Evolutionary conservation across 805 yeast genomes (phyloP).

Genomic region (Myxozyma mucilagina): DNA sequence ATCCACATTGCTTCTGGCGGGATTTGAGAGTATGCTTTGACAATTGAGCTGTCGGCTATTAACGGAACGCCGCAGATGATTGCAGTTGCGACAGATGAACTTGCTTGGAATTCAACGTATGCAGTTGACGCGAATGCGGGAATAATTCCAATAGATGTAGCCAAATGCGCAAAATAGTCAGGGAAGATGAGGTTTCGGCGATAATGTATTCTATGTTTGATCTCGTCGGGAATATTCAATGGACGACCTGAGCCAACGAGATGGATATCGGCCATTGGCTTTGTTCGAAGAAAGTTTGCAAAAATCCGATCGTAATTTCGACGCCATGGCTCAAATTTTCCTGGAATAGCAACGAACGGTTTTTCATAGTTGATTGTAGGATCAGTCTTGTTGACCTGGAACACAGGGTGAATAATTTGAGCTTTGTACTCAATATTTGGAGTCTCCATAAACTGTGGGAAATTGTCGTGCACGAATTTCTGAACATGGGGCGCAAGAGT

Average conservation of each 20-base stretch:
- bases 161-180: constrained; percentile 21
- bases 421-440: constrained; percentile 10
- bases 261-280: constrained; percentile 18
- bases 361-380: not conserved
- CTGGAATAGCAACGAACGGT: constrained; percentile 30
- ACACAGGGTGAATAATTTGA: constrained; percentile 23
- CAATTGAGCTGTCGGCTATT: constrained; percentile 17
- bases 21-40: constrained; percentile 22
- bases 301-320: constrained; percentile 27
- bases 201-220: constrained; percentile 8
- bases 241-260: constrained; percentile 26
- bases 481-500: constrained; percentile 28
- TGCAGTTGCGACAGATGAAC: constrained; percentile 28
- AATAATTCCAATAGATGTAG: constrained; percentile 18
- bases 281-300: constrained; percentile 7
- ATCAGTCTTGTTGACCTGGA: constrained; percentile 4
- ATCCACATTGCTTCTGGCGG: constrained; percentile 27
- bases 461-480: constrained; percentile 14
- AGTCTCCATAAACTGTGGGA: constrained; percentile 20
- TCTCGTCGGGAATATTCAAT: constrained; percentile 11
- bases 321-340: constrained; percentile 31
- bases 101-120: constrained; percentile 24
- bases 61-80: constrained; percentile 27
- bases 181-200: constrained; percentile 18
- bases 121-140: constrained; percentile 24